Conservation (phyloP, 352 stramenopile genomes). For the Stramenopiles sp. region DNA sequence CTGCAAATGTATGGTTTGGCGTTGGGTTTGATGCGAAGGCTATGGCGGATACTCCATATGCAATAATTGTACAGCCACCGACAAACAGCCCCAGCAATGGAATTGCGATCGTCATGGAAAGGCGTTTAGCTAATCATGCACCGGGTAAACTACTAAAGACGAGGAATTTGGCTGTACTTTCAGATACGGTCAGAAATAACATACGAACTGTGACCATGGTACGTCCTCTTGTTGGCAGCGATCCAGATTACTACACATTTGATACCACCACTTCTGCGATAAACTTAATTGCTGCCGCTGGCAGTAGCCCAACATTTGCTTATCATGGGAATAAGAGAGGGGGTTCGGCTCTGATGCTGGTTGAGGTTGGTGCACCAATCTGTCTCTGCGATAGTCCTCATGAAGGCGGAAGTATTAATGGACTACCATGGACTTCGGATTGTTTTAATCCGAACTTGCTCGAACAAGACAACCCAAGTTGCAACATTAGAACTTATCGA, state of each 20-base stretch:
- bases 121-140: slow-evolving; percentile 3
- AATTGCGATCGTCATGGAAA: not conserved
- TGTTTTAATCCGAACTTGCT: slow-evolving; percentile 7
- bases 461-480: not conserved
- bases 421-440: not conserved
- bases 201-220: not conserved
- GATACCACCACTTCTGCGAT: not conserved
- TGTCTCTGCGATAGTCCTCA: not conserved
- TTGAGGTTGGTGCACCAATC: not conserved
- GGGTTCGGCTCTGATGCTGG: not conserved
- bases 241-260: slow-evolving; percentile 1
- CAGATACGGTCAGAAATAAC: not conserved
- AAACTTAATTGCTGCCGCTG: not conserved
- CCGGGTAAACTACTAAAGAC: not conserved
- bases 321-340: not conserved
- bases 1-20: not conserved
- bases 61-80: not conserved
- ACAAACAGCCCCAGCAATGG: not conserved
- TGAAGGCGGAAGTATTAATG: not conserved
- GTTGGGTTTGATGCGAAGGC: not conserved
- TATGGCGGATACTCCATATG: slow-evolving; percentile 7
- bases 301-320: not conserved
- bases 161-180: not conserved
- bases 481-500: not conserved
- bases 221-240: not conserved